Percentiles rank a stretch among this genome's conserved stretches.
phyloP scores from a whole-genome alignment of 1,284 basidiomycete genomes.

The Ceratobasidium sp. region DNA sequence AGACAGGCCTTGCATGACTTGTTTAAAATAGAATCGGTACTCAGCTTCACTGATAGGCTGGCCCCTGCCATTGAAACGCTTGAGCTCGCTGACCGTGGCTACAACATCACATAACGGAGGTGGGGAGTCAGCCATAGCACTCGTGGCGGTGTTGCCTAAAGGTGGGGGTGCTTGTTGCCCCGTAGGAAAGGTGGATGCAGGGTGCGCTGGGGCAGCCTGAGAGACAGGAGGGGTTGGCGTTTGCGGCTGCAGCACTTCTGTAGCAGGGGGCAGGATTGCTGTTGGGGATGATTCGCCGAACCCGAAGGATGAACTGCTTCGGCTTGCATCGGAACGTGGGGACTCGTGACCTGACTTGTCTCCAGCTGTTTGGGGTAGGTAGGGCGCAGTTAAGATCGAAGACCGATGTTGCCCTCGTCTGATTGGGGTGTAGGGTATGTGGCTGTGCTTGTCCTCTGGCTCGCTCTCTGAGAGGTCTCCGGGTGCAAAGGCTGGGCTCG shows the following conservation, averaged over 20 bases:
- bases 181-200: background rate
- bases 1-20: conserved; percentile 8
- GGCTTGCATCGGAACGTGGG: no score
- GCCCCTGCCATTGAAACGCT: conserved; percentile 3
- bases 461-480: background rate
- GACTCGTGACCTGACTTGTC: no score
- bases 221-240: no score
- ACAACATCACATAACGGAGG: background rate
- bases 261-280: no score
- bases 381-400: background rate
- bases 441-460: background rate
- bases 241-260: no score
- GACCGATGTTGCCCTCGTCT: background rate
- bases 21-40: conserved; percentile 22
- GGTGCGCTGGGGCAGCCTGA: background rate
- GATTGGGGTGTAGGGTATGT: background rate
- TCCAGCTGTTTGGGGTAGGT: no score
- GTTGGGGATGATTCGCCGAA: no score
- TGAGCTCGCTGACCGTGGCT: background rate
- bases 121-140: conserved; percentile 18
- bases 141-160: conserved; percentile 18
- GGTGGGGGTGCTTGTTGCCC: conserved; percentile 12
- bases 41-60: conserved; percentile 23
- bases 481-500: background rate
- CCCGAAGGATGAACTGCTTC: no score